phyloP scores from a whole-genome alignment of 2,329 filamentous ascomycete species.

The Aspergillus fischeri region DNA sequence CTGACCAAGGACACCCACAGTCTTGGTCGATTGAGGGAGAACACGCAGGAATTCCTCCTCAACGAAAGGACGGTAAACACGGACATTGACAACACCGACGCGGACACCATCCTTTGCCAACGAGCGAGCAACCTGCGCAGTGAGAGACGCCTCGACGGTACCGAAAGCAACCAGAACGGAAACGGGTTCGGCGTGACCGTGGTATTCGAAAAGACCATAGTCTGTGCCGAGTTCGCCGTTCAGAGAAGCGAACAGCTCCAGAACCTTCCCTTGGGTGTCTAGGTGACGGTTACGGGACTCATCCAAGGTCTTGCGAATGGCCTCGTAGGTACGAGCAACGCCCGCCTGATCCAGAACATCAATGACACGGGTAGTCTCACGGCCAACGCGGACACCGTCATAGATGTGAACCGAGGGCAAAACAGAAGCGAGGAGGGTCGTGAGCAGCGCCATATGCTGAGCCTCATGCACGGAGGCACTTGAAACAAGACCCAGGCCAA shows the following conservation, averaged over 20 bases:
- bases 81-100: conserved; percentile 85
- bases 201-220: conserved; percentile 91
- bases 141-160: conserved; percentile 81
- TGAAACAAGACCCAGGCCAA: conserved; percentile 79
- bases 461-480: conserved; percentile 85
- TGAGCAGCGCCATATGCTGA: conserved; percentile 92
- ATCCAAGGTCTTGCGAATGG: conserved; percentile 58
- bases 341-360: conserved; percentile 73
- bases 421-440: conserved; percentile 72
- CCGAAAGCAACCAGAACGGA: conserved; percentile 89
- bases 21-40: conserved; percentile 70
- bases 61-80: conserved; percentile 90
- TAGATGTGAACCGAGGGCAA: conserved; percentile 84
- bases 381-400: conserved; percentile 76
- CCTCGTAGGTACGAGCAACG: conserved; percentile 65
- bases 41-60: conserved; percentile 87
- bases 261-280: conserved; percentile 67
- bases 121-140: conserved; percentile 71
- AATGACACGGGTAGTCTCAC: conserved; percentile 76
- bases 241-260: conserved; percentile 67
- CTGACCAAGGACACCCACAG: conserved; percentile 83
- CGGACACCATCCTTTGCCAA: conserved; percentile 69
- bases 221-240: conserved; percentile 91
- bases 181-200: conserved; percentile 74
- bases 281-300: conserved; percentile 65